Base-by-base conservation (phyloP, 192 early-diverging fungal genomes). In the Podila clonocystis region DNA sequence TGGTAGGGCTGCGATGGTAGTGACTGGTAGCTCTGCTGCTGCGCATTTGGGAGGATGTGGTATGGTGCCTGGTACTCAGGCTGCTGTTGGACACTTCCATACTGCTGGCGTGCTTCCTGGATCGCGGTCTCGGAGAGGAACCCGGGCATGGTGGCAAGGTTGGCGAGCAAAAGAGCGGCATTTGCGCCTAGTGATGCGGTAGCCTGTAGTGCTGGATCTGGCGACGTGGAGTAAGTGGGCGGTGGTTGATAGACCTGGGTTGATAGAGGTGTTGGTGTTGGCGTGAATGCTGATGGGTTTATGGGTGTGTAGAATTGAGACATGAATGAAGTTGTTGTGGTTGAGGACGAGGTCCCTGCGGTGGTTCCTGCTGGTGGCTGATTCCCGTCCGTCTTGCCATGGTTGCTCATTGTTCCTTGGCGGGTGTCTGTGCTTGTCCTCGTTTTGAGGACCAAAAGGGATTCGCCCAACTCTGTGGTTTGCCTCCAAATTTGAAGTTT, bases 81-180 rank as follows among this genome's bases (percentile, higher is more conserved):
- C 3, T 72, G 70, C 30, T 26, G 49, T 20, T 63, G 34, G 2
- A 52, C 13, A 3, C 30, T 45, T 12, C 41, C 33, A 38, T 80
- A 80, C 34, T 73, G 67, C 11, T 63, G 74, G 2, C 74, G 67
- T 9, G 74, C 74, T 22, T 68, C 77, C 29, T 73, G 70, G 34
- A 80, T 80, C 0, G 71, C 77, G 0, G 65, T n/a, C 3, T 80
- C 71, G 12, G 77, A 80, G n/a, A 80, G 65, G 33, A 69, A 80
- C 1, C 77, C 77, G 15, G 77, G 77, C 5, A 68, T 61, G 1
- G 77, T 55, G 6, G 77, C 67, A 41, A 80, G 36, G 13, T 80
- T 72, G 30, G 77, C 77, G 1, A 80, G 38, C 4, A 78, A n/a
- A 1, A 67, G 50, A 3, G 75, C 68, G 12, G 70, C 70, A 19